Conservation (phyloP, 139 green algal species). For the Eudorina sp. region DNA sequence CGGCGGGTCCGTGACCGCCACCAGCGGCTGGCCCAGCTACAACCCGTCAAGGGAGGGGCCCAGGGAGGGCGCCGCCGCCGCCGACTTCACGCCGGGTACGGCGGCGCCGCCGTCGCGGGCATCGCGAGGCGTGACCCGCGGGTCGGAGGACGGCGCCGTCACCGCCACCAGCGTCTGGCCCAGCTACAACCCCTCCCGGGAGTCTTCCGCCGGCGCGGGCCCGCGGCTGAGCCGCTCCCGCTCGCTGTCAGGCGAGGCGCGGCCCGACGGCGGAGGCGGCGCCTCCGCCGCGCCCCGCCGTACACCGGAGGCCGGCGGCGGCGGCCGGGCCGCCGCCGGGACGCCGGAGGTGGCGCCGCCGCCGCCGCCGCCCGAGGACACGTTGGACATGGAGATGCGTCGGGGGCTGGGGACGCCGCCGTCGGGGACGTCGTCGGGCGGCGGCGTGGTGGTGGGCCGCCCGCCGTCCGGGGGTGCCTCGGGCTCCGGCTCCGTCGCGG, state of each 20-base stretch:
- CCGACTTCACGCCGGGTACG: background rate
- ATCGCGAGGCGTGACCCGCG: background rate
- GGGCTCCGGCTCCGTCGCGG: too few relatives aligned
- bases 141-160: background rate
- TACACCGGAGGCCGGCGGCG: background rate
- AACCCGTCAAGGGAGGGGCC: background rate
- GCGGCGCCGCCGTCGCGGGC: background rate
- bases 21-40: too few relatives aligned
- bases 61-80: background rate
- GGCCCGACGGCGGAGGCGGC: background rate
- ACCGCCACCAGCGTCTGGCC: background rate
- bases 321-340: background rate
- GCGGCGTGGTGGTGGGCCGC: too few relatives aligned
- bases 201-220: background rate
- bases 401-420: constrained; percentile 16
- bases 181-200: constrained; percentile 34
- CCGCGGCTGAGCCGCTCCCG: constrained; percentile 7
- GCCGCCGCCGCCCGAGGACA: constrained; percentile 21
- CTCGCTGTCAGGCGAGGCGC: background rate
- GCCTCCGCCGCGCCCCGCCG: background rate
- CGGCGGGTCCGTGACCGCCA: too few relatives aligned
- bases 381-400: constrained; percentile 16
- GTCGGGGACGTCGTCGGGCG: background rate
- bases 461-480: background rate
- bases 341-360: background rate